Evolutionary conservation across 148 eudicot genomes (phyloP), one percentile per base, ranked within the genome.

Genomic region (Talinum fruticosum): DNA sequence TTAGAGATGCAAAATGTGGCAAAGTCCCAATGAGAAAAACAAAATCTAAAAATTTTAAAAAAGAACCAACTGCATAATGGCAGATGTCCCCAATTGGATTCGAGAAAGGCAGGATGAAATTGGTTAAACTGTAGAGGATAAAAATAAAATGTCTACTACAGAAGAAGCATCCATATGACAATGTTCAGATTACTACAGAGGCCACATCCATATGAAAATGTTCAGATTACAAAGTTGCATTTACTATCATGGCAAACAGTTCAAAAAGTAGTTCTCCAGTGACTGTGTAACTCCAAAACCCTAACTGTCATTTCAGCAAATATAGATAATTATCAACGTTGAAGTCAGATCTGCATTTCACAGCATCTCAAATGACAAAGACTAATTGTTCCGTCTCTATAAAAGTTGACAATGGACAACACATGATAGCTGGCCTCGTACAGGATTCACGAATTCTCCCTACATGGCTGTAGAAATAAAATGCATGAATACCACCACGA

Each of bases 1-100:
- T 71, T 71, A 77, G 53, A 74, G 24, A 77, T 45, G 15, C 71
- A 73, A 30, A 54, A 57, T 59, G 19, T 30, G 59, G 57, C 45
- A 36, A n/a, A 33, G 45, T 68, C 14, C 8, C 69, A 30, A 19
- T 23, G 35, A 18, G 33, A 19, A 30, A 34, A 64, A 66, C 47
- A 66, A 4, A 65, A 28, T 5, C 47, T 21, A 16, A 19, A 28
- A 26, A 2, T 15, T 32, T 35, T 1, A 29, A 16, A 36, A 21
- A 0, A 34, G 34, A n/a, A 21, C 8, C 66, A 79, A 28, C 6
- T 44, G 57, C 24, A 64, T 19, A 19, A 64, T 23, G 47, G 47
- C 12, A 41, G 0, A 41, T 41, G 12, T 49, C 23, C n/a, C 33
- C n/a, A n/a, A n/a, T 76, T 23, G 16, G 29, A 29, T 14, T 65